Evolutionary conservation across 2,329 filamentous ascomycete species (phyloP).

Genomic region (Fusarium marasasianum): DNA sequence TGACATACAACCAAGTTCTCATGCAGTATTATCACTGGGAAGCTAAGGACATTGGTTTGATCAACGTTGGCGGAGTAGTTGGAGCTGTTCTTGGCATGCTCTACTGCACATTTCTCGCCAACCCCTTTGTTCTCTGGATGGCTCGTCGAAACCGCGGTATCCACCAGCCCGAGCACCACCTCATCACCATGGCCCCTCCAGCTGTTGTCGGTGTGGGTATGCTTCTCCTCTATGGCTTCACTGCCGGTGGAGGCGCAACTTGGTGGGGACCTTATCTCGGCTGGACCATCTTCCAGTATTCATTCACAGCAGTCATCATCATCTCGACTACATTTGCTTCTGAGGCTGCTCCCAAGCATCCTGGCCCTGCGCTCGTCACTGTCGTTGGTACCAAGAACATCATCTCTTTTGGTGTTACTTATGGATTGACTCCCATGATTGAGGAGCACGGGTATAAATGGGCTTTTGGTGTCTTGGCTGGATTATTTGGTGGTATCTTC

Average conservation of each 20-base stretch:
- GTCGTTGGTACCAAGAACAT: constrained; percentile 15
- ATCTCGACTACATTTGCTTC: constrained; percentile 9
- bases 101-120: constrained; percentile 8
- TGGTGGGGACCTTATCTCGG: constrained; percentile 15
- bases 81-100: constrained; percentile 6
- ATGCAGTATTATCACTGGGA: constrained; percentile 12
- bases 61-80: not conserved
- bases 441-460: constrained; percentile 1
- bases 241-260: not conserved
- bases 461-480: constrained; percentile 7
- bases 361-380: constrained; percentile 7
- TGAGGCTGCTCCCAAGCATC: constrained; percentile 13
- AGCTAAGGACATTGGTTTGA: constrained; percentile 1
- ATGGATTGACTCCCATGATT: constrained; percentile 7
- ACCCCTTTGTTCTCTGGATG: constrained; percentile 17
- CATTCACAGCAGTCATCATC: constrained; percentile 4
- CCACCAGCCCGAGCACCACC: constrained; percentile 26
- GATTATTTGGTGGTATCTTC: constrained; percentile 24
- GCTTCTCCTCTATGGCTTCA: constrained; percentile 22
- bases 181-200: constrained; percentile 22
- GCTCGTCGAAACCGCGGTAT: constrained; percentile 24
- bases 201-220: constrained; percentile 21
- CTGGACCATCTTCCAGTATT: constrained; percentile 18
- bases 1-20: constrained; percentile 8
- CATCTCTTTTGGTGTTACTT: constrained; percentile 6